Evolutionary conservation across 2,329 filamentous ascomycete genomes (phyloP).

Genomic region (Aspergillus ustus): DNA sequence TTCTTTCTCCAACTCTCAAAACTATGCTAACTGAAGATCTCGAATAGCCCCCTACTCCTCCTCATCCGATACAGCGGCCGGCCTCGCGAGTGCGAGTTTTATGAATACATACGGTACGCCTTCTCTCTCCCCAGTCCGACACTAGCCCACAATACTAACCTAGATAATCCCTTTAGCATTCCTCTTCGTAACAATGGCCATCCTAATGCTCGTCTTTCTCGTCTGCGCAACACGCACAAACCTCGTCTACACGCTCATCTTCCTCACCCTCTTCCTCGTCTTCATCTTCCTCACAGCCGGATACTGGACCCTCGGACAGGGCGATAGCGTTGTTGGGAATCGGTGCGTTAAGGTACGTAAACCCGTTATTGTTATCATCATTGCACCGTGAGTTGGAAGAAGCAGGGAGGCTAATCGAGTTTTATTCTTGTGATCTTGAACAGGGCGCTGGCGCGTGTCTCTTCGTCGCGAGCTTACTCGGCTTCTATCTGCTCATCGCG

Average conservation of each 20-base stretch:
- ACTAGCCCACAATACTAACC: no score
- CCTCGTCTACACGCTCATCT: conserved; percentile 71
- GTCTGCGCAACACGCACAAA: conserved; percentile 75
- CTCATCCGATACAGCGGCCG: conserved; percentile 29
- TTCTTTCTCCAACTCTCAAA: no score
- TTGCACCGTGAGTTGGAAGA: no score
- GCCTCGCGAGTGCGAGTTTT: conserved; percentile 28
- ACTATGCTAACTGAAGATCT: not conserved
- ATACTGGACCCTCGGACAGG: conserved; percentile 61
- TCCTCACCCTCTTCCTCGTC: conserved; percentile 63
- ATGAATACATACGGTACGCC: conserved; percentile 31
- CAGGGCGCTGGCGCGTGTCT: conserved; percentile 53
- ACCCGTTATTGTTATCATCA: no score
- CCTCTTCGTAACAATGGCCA: conserved; percentile 67
- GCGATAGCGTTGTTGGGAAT: conserved; percentile 25
- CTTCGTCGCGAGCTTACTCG: conserved; percentile 54
- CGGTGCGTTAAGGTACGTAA: conserved; percentile 1
- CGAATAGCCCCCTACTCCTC: conserved; percentile 32
- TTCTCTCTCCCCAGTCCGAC: no score
- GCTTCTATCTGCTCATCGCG: conserved; percentile 60
- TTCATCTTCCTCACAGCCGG: conserved; percentile 65
- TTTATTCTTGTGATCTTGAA: not conserved
- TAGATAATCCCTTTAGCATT: no score
- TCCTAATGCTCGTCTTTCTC: conserved; percentile 70
- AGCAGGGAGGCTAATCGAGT: not conserved